A percentile compares a stretch with the other conserved stretches of the same genome.
Evolutionary conservation across 257 asterid genomes (phyloP).

Genomic region (Anisodus acutangulus): DNA sequence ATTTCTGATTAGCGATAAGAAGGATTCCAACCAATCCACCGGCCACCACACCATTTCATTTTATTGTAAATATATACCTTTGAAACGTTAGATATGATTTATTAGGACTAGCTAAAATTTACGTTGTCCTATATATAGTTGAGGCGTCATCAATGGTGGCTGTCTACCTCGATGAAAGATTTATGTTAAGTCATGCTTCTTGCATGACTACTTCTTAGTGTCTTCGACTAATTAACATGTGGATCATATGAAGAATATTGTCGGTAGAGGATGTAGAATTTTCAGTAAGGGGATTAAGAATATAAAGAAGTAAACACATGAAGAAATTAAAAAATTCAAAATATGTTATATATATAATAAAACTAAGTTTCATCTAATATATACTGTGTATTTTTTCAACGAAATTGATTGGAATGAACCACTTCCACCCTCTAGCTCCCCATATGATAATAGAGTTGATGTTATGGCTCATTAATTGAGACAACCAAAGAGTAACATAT

Average conservation of each 20-base stretch:
- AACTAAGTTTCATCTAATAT: neutral
- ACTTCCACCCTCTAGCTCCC: neutral
- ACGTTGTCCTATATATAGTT: slow-evolving; percentile 5
- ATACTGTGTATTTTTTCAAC: neutral
- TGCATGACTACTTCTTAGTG: neutral
- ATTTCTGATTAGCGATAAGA: no score
- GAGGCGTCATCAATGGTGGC: neutral
- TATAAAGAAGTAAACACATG: neutral
- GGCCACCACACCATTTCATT: neutral
- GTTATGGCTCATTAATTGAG: neutral
- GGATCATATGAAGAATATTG: neutral
- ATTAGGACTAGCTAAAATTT: neutral
- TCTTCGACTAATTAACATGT: neutral
- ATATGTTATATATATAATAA: neutral
- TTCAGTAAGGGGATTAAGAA: neutral
- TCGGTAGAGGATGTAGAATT: neutral
- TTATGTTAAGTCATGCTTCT: neutral
- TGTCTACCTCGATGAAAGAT: neutral
- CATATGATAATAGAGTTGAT: neutral
- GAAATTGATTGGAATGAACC: rapidly evolving
- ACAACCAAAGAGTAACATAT: neutral
- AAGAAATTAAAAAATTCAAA: neutral
- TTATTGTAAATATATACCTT: neutral
- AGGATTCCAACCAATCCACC: neutral
- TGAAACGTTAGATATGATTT: neutral